phyloP scores from a whole-genome alignment of 2,329 filamentous ascomycete genomes.

The Fusarium sororula region DNA sequence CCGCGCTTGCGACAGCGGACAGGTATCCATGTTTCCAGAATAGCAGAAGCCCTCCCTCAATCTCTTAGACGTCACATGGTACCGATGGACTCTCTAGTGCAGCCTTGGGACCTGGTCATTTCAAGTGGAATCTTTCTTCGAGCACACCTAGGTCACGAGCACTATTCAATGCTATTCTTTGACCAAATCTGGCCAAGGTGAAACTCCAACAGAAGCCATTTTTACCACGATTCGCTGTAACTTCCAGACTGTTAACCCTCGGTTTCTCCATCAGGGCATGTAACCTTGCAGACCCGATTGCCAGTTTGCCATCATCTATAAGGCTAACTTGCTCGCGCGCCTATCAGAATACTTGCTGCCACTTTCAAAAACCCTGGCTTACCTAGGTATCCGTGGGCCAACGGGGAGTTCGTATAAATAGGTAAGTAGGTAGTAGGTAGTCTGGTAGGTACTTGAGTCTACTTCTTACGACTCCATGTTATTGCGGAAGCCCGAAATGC shows the following conservation, averaged over 20 bases:
- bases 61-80: constrained; percentile 25
- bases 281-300: not conserved
- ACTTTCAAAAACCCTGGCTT: not conserved
- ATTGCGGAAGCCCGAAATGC: constrained; percentile 3
- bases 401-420: constrained; percentile 1
- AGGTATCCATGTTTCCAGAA: constrained; percentile 30
- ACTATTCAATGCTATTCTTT: constrained; percentile 19
- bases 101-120: constrained; percentile 26
- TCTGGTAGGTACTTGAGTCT: not conserved
- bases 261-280: constrained; percentile 5
- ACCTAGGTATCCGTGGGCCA: not conserved
- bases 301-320: not conserved
- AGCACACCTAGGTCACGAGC: constrained; percentile 23
- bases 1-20: constrained; percentile 12
- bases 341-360: constrained; percentile 23
- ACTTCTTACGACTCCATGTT: not conserved
- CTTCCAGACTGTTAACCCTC: not conserved
- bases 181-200: constrained; percentile 27
- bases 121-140: constrained; percentile 1
- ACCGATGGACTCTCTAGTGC: constrained; percentile 18
- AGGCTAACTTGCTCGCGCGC: constrained; percentile 21
- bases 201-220: constrained; percentile 21
- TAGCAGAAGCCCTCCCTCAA: constrained; percentile 23
- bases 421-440: not conserved
- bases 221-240: not conserved